These are phyloP conservation scores for Oxytropis ochrocephala DNA, from an alignment of 306 rosid genomes.

Conservation along the genomic window DNA sequence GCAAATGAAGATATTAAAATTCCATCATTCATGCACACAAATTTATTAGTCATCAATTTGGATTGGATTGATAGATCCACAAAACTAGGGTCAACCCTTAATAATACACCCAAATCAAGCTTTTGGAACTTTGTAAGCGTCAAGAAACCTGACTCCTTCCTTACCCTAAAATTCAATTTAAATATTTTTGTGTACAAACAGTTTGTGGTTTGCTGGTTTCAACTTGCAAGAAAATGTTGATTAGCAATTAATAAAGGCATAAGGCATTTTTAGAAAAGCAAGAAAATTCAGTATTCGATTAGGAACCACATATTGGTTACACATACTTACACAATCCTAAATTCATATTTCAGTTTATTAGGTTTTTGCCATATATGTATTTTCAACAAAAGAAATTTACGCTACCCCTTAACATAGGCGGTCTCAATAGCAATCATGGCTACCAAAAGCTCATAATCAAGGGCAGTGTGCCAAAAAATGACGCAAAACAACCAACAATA, in stretches of 20 bases:
- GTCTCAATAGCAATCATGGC: too few relatives aligned
- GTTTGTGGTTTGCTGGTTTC: background rate
- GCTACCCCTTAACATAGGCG: too few relatives aligned
- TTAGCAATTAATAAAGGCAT: background rate
- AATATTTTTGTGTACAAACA: background rate
- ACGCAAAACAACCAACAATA: too few relatives aligned
- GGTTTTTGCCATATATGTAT: too few relatives aligned
- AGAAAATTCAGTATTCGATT: slow-evolving; percentile 11
- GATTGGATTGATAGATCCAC: slow-evolving; percentile 19
- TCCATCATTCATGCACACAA: background rate
- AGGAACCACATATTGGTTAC: background rate
- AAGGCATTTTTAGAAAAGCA: slow-evolving; percentile 6
- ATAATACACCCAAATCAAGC: background rate
- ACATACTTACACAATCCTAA: too few relatives aligned
- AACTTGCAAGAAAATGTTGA: background rate
- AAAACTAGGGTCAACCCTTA: slow-evolving; percentile 26
- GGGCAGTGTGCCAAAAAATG: too few relatives aligned
- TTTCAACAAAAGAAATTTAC: too few relatives aligned
- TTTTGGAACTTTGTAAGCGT: slow-evolving; percentile 13
- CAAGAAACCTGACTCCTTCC: background rate
- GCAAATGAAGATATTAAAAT: background rate
- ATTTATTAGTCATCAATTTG: background rate
- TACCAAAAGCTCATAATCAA: too few relatives aligned
- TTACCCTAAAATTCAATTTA: background rate
- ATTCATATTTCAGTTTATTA: too few relatives aligned